Percentiles rank a stretch among this genome's conserved stretches.
These are phyloP conservation scores for Soucietia sequanensis DNA, from an alignment of 805 yeast genomes.

Conservation along the genomic window DNA sequence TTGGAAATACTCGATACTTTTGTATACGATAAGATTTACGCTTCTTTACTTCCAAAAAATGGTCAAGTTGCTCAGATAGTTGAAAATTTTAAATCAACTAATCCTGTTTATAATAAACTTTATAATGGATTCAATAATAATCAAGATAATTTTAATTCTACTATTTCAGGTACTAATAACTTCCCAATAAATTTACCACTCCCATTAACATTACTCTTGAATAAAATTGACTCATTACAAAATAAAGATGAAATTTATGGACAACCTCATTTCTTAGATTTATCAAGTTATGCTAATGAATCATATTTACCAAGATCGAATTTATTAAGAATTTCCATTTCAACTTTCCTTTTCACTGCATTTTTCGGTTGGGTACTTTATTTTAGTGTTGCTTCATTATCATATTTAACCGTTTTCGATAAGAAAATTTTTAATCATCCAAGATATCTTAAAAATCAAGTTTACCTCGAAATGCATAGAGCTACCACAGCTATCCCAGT, in stretches of 20 bases:
- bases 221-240: conserved; percentile 21
- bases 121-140: conserved; percentile 2
- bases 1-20: conserved; percentile 77
- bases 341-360: conserved; percentile 68
- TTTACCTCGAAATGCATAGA: conserved; percentile 75
- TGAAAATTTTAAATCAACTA: conserved; percentile 15
- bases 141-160: background rate
- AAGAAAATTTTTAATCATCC: conserved; percentile 93
- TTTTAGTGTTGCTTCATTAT: conserved; percentile 68
- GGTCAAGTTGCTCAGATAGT: conserved; percentile 14
- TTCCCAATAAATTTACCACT: conserved; percentile 6
- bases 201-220: conserved; percentile 13
- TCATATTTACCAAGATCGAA: conserved; percentile 74
- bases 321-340: conserved; percentile 64
- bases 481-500: conserved; percentile 81
- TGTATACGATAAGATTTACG: conserved; percentile 71
- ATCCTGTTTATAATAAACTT: background rate
- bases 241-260: conserved; percentile 54
- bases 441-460: conserved; percentile 90
- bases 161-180: conserved; percentile 9
- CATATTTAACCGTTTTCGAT: conserved; percentile 80
- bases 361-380: conserved; percentile 88
- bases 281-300: conserved; percentile 55
- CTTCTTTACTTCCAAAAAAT: conserved; percentile 46
- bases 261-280: conserved; percentile 56